Evolutionary conservation across 140 eudicot species (phyloP).

Genomic region (Anethum foeniculum): DNA sequence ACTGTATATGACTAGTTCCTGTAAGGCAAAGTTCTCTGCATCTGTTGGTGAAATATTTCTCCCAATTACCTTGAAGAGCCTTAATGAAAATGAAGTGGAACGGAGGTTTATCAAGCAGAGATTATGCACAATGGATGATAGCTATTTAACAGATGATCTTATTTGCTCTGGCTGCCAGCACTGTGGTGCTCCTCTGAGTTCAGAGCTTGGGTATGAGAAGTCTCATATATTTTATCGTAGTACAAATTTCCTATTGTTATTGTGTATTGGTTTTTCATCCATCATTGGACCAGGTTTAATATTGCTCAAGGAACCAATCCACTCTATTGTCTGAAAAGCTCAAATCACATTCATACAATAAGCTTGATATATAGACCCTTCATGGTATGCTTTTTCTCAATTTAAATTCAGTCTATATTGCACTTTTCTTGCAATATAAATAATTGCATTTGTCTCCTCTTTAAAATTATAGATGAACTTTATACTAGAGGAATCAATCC

Average conservation of each 20-base stretch:
- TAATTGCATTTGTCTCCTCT: neutral
- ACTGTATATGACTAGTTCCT: conserved; percentile 32
- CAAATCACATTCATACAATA: conserved; percentile 48
- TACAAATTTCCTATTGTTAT: conserved; percentile 3
- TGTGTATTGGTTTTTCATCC: conserved; percentile 1
- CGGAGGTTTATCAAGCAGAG: conserved; percentile 65
- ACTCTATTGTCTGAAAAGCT: conserved; percentile 59
- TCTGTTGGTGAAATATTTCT: conserved; percentile 73
- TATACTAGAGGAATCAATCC: neutral
- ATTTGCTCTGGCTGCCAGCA: conserved; percentile 65
- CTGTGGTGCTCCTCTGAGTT: conserved; percentile 59
- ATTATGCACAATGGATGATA: conserved; percentile 30
- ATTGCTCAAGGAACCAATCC: conserved; percentile 38
- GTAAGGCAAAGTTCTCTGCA: conserved; percentile 49
- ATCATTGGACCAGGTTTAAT: conserved; percentile 35
- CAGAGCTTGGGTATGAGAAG: conserved; percentile 42
- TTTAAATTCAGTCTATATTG: neutral
- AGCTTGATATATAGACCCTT: conserved; percentile 74
- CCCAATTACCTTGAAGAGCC: conserved; percentile 40
- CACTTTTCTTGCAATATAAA: neutral
- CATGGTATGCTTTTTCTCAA: conserved; percentile 42
- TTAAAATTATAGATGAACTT: neutral
- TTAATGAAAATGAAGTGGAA: conserved; percentile 43
- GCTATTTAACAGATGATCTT: conserved; percentile 50
- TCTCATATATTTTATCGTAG: neutral